Evolutionary conservation across 1,139 yeast genomes (phyloP).

Genomic region (Blastobotrys serpentis): DNA sequence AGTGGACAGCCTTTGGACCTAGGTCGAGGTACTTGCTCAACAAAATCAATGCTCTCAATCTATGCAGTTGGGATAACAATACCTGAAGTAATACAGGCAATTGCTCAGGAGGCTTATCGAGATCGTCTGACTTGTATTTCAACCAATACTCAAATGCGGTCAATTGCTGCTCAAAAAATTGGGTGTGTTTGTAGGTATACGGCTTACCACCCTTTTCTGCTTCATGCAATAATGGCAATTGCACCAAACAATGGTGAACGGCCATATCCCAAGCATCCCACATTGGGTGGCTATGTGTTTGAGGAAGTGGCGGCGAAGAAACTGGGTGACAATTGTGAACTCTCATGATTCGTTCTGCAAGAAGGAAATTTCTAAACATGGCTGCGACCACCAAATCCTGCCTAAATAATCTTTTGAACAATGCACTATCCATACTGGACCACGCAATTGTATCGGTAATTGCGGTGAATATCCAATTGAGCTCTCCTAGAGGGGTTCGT

Average conservation of each 20-base stretch:
- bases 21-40: conserved; percentile 83
- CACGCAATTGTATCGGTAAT: conserved; percentile 98
- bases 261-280: conserved; percentile 99
- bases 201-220: conserved; percentile 37
- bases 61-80: conserved; percentile 86
- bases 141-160: conserved; percentile 97
- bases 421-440: conserved; percentile 85
- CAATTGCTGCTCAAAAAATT: conserved; percentile 91
- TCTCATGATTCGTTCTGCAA: conserved; percentile 94
- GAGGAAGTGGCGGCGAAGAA: conserved; percentile 91
- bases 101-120: conserved; percentile 87
- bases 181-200: conserved; percentile 74
- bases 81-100: conserved; percentile 93
- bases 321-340: conserved; percentile 91
- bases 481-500: conserved; percentile 91
- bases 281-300: conserved; percentile 79
- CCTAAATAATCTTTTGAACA: conserved; percentile 85
- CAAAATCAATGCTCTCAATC: conserved; percentile 82
- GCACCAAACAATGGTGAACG: conserved; percentile 83
- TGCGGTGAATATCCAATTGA: conserved; percentile 97
- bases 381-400: conserved; percentile 98
- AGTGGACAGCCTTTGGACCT: conserved; percentile 97
- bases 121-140: conserved; percentile 72
- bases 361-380: conserved; percentile 80
- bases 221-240: conserved; percentile 40